A percentile compares a stretch with the other conserved stretches of the same genome.
Conservation (phyloP, 768 basidiomycete genomes). For the Polyporus arcularius region DNA sequence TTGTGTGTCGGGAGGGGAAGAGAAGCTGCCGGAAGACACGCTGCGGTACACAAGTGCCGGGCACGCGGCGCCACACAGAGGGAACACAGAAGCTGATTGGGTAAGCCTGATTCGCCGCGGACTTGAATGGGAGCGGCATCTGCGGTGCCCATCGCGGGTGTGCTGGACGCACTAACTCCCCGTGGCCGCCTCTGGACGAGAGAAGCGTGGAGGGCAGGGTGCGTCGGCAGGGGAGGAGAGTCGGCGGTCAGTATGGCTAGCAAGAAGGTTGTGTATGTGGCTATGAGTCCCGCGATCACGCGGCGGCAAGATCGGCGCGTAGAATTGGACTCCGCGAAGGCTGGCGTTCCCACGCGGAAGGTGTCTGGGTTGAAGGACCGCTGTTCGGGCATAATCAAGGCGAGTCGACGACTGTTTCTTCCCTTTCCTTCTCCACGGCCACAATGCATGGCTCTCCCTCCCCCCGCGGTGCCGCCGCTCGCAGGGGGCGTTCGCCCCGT, state of each 20-base stretch:
- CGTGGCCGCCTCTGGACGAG: neutral
- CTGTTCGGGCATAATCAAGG: constrained; percentile 13
- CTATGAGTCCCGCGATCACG: constrained; percentile 19
- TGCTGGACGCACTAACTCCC: neutral
- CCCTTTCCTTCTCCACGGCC: constrained; percentile 24
- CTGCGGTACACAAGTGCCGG: constrained; percentile 1
- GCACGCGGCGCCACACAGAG: constrained; percentile 2
- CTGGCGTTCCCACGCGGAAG: constrained; percentile 22
- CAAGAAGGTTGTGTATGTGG: constrained; percentile 12
- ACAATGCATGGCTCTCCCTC: constrained; percentile 38
- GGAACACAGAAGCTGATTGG: constrained; percentile 11
- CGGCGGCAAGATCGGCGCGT: constrained; percentile 25
- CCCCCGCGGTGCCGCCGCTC: constrained; percentile 60
- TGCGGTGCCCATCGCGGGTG: neutral
- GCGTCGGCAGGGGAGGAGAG: neutral
- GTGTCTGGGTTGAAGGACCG: constrained; percentile 16
- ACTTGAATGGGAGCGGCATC: constrained; percentile 7
- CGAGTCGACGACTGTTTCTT: constrained; percentile 10
- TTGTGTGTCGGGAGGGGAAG: neutral
- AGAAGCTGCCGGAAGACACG: neutral
- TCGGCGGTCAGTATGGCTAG: neutral
- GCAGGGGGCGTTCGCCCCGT: constrained; percentile 59
- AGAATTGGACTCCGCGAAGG: constrained; percentile 21
- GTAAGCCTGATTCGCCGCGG: constrained; percentile 17
- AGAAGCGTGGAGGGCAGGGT: neutral